Base-by-base conservation (phyloP, 371 early-diverging fungal genomes). In the Lichtheimia ramosa region DNA sequence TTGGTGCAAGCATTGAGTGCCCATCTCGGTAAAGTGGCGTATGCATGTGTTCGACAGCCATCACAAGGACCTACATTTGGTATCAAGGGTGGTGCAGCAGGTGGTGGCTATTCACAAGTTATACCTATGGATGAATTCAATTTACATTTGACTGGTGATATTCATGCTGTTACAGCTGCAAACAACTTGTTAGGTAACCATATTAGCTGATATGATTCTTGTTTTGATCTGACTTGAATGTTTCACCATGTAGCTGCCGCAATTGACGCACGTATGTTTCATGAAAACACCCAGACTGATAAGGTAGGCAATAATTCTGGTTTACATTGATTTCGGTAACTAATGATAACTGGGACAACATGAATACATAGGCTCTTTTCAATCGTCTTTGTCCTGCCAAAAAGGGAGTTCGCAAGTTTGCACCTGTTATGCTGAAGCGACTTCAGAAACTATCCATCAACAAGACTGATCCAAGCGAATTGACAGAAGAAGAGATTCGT, bases 41-140 rank as follows among this genome's bases (percentile, higher is more conserved):
- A 95, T 75, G 97, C 96, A 12, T 96, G 97, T 81, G 96, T 96
- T 20, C 89, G 98, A 42, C 97, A 97, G 70, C 98, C 98, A 12
- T 94, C 94, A 43, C 97, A 96, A 68, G 98, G 98, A 12, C 98
- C 98, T 20, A 97, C 98, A 2, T 96, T 97, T 66, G 98, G 98
- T 51, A 96, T 97, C 80, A 97, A 97, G 76, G 98, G 96, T 54
- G 98, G 98, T 40, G 98, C 98, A 40, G 98, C 98, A 18, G 98
- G 98, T 53, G 96, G 98, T 48, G 97, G 98, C 16, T 96, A 96
- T 74, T 89, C 96, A 20, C 97, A 96, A 42, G 93, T 97, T 51
- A 95, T 96, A 59, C 98, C 98, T 16, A 97, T 97, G 98, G 95
- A 96, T 62, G 94, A 96, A 65, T 96, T 97, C 86, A 97, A 97